phyloP scores from a whole-genome alignment of 179 eudicot genomes.

The Sideroxylon spinosum region DNA sequence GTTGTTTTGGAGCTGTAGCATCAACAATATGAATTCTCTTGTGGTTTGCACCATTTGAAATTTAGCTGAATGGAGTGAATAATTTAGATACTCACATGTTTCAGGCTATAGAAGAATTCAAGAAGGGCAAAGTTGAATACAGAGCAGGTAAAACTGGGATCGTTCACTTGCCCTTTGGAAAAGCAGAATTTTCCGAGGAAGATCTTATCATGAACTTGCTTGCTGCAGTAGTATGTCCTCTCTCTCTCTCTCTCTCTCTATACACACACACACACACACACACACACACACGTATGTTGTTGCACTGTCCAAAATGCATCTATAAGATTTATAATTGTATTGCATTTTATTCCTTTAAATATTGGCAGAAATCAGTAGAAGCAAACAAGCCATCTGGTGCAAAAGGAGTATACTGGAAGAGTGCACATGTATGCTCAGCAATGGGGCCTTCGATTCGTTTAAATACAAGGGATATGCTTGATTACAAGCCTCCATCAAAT shows the following conservation, averaged over 20 bases:
- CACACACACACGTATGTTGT: not conserved
- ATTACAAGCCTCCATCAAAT: slow-evolving; percentile 50
- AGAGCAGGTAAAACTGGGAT: slow-evolving; percentile 97
- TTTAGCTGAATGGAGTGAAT: not conserved
- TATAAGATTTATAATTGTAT: not conserved
- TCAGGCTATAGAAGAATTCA: slow-evolving; percentile 93
- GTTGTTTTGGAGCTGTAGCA: not conserved
- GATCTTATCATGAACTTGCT: slow-evolving; percentile 76
- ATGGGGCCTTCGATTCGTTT: slow-evolving; percentile 93
- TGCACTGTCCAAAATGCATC: not conserved
- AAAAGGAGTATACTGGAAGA: slow-evolving; percentile 92
- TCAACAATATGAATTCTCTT: not conserved
- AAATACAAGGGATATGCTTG: slow-evolving; percentile 79
- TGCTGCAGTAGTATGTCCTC: slow-evolving; percentile 63
- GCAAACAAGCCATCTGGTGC: slow-evolving; percentile 91
- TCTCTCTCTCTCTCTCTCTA: slow-evolving; percentile 6
- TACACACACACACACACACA: too few relatives aligned
- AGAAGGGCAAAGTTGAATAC: slow-evolving; percentile 92
- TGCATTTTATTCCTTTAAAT: not conserved
- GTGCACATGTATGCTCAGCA: slow-evolving; percentile 86
- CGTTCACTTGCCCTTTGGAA: slow-evolving; percentile 94
- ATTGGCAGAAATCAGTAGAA: slow-evolving; percentile 81
- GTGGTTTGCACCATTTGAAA: not conserved
- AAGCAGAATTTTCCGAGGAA: slow-evolving; percentile 74
- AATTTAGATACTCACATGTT: slow-evolving; percentile 5